Evolutionary conservation across 1,139 yeast species (phyloP).

Genomic region (Blastobotrys malaysiensis): DNA sequence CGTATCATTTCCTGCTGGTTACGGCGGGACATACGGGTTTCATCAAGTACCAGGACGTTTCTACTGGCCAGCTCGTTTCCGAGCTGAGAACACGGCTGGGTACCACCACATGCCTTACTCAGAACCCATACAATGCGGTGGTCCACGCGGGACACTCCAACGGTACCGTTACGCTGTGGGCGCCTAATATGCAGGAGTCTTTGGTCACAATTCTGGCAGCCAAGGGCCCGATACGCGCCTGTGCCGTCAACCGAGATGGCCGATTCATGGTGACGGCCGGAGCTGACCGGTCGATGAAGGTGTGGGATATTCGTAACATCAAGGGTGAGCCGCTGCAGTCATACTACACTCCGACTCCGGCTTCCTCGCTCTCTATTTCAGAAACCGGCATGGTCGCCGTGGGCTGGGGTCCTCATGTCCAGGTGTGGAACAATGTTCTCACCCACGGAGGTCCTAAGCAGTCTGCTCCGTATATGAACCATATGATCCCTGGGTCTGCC

Average conservation of each 20-base stretch:
- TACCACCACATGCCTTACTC: slow-evolving; percentile 81
- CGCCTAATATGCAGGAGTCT: slow-evolving; percentile 85
- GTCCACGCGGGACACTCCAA: slow-evolving; percentile 90
- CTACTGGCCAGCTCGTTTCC: slow-evolving; percentile 81
- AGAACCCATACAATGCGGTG: slow-evolving; percentile 94
- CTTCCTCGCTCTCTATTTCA: slow-evolving; percentile 70
- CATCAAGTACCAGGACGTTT: slow-evolving; percentile 89
- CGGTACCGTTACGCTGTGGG: slow-evolving; percentile 91
- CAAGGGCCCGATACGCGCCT: slow-evolving; percentile 80
- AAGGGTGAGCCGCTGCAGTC: slow-evolving; percentile 56
- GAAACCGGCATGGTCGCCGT: slow-evolving; percentile 84
- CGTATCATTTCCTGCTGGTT: slow-evolving; percentile 83
- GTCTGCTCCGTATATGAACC: slow-evolving; percentile 86
- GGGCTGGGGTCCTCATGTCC: slow-evolving; percentile 93
- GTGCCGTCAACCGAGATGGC: slow-evolving; percentile 90
- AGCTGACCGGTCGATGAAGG: slow-evolving; percentile 73
- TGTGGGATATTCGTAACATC: slow-evolving; percentile 91
- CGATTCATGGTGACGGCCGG: slow-evolving; percentile 92
- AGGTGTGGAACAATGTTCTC: slow-evolving; percentile 46
- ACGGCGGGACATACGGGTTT: slow-evolving; percentile 87
- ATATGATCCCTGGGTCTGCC: slow-evolving; percentile 72
- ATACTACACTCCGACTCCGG: slow-evolving; percentile 78
- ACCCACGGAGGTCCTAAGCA: slow-evolving; percentile 42
- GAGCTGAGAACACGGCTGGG: slow-evolving; percentile 86
- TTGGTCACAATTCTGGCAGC: slow-evolving; percentile 74